These are phyloP conservation scores for Penicillium nucicola DNA, from an alignment of 495 filamentous ascomycete genomes.

Conservation along the genomic window DNA sequence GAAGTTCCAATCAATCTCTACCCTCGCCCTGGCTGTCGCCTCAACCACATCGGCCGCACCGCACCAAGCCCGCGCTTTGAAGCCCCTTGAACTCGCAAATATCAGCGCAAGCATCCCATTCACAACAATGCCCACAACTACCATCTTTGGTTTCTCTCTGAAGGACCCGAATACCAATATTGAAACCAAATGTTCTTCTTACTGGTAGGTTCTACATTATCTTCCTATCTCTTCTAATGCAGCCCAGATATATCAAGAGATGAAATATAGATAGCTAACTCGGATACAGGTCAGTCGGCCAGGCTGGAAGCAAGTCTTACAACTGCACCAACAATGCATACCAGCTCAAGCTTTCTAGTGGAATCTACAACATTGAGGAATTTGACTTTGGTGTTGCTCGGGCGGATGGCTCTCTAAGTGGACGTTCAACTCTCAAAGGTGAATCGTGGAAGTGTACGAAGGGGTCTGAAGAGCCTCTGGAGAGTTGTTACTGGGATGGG, in stretches of 20 bases:
- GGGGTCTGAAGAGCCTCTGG: constrained; percentile 1
- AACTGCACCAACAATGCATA: constrained; percentile 14
- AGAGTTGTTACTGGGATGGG: constrained; percentile 12
- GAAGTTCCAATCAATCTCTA: constrained; percentile 11
- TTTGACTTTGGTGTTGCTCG: constrained; percentile 11
- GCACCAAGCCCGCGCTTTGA: constrained; percentile 1
- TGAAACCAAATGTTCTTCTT: constrained; percentile 6
- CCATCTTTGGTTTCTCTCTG: constrained; percentile 6
- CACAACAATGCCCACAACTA: constrained; percentile 3
- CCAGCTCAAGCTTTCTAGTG: constrained; percentile 13
- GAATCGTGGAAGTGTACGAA: constrained; percentile 9
- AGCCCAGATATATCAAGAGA: neutral
- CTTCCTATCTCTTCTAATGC: neutral
- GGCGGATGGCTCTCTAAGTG: constrained; percentile 2
- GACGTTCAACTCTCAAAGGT: neutral
- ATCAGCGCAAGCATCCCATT: constrained; percentile 6
- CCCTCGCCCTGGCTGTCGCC: constrained; percentile 11
- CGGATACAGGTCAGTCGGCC: constrained; percentile 9
- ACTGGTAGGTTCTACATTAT: constrained; percentile 10
- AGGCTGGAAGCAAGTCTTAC: constrained; percentile 7
- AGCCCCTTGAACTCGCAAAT: constrained; percentile 7
- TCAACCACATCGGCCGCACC: constrained; percentile 8
- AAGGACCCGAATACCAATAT: constrained; percentile 16
- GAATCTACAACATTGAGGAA: constrained; percentile 16
- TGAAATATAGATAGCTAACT: neutral